Evolutionary conservation across 768 basidiomycete species (phyloP).

Genomic region (Phlebiopsis gigantea): DNA sequence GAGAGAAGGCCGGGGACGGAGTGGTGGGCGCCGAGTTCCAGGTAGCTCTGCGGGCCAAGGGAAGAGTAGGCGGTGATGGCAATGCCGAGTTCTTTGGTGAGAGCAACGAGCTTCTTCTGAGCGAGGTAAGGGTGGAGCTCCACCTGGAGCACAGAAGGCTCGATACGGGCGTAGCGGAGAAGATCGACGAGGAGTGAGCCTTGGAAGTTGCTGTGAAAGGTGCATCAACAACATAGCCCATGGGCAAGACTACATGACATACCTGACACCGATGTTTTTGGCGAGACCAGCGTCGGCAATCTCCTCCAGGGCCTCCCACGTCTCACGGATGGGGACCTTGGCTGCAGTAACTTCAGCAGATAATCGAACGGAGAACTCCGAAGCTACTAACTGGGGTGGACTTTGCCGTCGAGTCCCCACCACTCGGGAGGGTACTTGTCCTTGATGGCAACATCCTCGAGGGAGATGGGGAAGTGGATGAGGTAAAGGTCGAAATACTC

Average conservation of each 20-base stretch:
- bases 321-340: constrained; percentile 71
- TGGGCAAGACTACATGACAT: constrained; percentile 8
- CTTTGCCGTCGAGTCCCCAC: constrained; percentile 68
- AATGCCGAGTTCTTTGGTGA: constrained; percentile 40
- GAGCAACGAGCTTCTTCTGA: constrained; percentile 41
- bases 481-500: constrained; percentile 81
- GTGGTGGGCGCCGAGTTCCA: constrained; percentile 63
- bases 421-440: constrained; percentile 82
- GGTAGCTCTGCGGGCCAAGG: constrained; percentile 48
- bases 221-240: neutral
- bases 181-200: constrained; percentile 72
- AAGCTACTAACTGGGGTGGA: constrained; percentile 51
- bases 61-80: constrained; percentile 54
- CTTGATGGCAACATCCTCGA: constrained; percentile 73
- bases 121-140: constrained; percentile 55
- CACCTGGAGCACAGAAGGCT: constrained; percentile 54
- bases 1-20: constrained; percentile 46
- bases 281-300: constrained; percentile 65
- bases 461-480: constrained; percentile 81
- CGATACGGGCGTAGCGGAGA: constrained; percentile 67
- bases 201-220: constrained; percentile 56
- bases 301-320: constrained; percentile 79
- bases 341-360: constrained; percentile 23
- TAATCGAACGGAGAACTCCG: neutral
- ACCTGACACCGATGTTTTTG: constrained; percentile 81